Evolutionary conservation across 2,329 filamentous ascomycete genomes (phyloP), one percentile per base, ranked within the genome.

Genomic region (Neonectria magnoliae): DNA sequence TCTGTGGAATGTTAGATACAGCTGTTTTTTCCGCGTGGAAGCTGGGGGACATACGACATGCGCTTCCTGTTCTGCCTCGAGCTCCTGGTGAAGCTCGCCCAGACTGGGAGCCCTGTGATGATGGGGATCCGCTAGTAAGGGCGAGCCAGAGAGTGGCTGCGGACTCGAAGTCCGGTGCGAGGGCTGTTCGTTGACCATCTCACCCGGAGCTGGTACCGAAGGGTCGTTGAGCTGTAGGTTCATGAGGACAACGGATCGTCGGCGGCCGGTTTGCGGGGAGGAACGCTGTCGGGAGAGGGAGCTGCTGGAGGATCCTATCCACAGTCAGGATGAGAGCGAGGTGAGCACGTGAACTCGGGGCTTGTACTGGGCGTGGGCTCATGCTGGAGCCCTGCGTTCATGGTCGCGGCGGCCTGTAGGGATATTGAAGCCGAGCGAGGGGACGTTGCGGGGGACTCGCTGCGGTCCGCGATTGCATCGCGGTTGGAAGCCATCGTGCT

Each of bases 21-120:
- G 20, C 29, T n/a, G 38, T 53, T 5, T 22, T 7, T 2, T 10
- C 31, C 41, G 9, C n/a, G 42, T 38, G 10, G 16, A 13, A 38
- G 29, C n/a, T 27, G 52, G n/a, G 18, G 14, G 18, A 79, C 87
- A 55, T 81, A 91, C 89, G 68, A 94, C 91, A 79, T 93, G 91
- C 25, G 88, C 90, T 75, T 94, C 91, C 76, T 93, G 91, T 79
- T 94, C 91, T 57, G 89, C 91, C 77, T 94, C 91, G 2, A 94
- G 83, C 78, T 93, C 90, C 75, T 94, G 91, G 71, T 94, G 91
- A 45, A 94, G 86, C 77, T 93, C 91, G 18, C 91, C 91, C 66
- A 94, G 78, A 75, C 91, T 93, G 2, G 91, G 91, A 1, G 90
- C 81, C 53, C 91, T 84, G 69, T 88, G 86, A 73, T 92, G 90